Percentiles rank a stretch among this genome's conserved stretches.
These are phyloP conservation scores for Diaporthe amygdali DNA, from an alignment of 2,329 filamentous ascomycete genomes.

Conservation along the genomic window DNA sequence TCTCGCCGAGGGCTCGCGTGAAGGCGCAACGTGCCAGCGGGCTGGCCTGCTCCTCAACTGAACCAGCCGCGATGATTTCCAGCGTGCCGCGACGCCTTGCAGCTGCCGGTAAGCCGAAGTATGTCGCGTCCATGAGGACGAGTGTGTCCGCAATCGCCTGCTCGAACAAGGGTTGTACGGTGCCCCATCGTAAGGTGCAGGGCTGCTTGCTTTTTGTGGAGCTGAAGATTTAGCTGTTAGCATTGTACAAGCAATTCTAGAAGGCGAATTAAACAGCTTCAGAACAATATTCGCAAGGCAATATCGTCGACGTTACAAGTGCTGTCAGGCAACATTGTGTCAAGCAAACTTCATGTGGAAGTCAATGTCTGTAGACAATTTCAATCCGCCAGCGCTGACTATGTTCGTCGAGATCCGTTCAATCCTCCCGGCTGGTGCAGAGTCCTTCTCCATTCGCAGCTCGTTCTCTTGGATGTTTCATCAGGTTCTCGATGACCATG, in stretches of 20 bases:
- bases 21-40: conserved; percentile 56
- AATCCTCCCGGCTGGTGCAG: neutral
- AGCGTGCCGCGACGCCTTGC: conserved; percentile 58
- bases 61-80: conserved; percentile 61
- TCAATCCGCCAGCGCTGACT: neutral
- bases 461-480: neutral
- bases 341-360: neutral
- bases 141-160: conserved; percentile 61
- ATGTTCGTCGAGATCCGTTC: neutral
- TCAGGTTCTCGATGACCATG: neutral
- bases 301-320: neutral
- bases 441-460: neutral
- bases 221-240: conserved; percentile 38
- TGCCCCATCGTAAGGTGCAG: conserved; percentile 59
- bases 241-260: neutral
- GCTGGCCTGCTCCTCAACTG: conserved; percentile 56
- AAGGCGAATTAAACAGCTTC: neutral
- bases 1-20: conserved; percentile 54
- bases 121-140: conserved; percentile 64
- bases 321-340: neutral
- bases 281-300: neutral
- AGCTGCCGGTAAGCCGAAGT: conserved; percentile 59
- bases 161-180: conserved; percentile 61
- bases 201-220: conserved; percentile 51
- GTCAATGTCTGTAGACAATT: neutral